Evolutionary conservation across 192 early-diverging fungal genomes (phyloP), one percentile per base, ranked within the genome.

Genomic region (Coemansia sp.): DNA sequence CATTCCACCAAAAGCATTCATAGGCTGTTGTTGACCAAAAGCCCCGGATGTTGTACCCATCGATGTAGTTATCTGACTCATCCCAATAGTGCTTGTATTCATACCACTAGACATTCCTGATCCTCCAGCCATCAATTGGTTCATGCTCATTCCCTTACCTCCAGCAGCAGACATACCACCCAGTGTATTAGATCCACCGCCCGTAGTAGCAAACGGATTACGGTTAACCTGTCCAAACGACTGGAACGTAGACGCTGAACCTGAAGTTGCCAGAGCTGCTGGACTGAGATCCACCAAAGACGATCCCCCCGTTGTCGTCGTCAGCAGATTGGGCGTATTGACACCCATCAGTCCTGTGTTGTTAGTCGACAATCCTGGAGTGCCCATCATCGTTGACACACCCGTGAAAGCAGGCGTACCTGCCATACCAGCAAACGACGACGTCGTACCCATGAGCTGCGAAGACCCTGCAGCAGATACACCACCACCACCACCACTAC

Each of bases 211-310:
- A 64, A 76, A 76, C 37, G 72, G 72, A 39, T 76, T 76, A 50
- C 72, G 72, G 43, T 45, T 76, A 3, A 55, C 61, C 43, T 68
- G 67, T 3, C 72, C 72, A 42, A 76, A 76, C 46, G 56, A 36
- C 57, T 67, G 64, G 26, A 62, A 47, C 23, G 60, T 58, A 3
- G n/a, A 19, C 25, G 35, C 32, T 11, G 22, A 54, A 5, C 43
- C 45, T 7, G 66, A 63, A 23, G 63, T 46, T 0, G 68, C 49
- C 63, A 56, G 50, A 3, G 60, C 53, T 17, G 58, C 42, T 15
- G 62, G 41, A 41, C 59, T 64, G 27, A 76, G 58, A 22, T 76
- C 72, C 17, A 76, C 51, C 26, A 76, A 38, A 26, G 59, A 64
- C 13, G 59, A 57, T 11, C 64, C 57, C 18, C 57, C 55, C n/a